These are phyloP conservation scores for Prillingera fragicola DNA, from an alignment of 1,284 basidiomycete species.

Conservation along the genomic window DNA sequence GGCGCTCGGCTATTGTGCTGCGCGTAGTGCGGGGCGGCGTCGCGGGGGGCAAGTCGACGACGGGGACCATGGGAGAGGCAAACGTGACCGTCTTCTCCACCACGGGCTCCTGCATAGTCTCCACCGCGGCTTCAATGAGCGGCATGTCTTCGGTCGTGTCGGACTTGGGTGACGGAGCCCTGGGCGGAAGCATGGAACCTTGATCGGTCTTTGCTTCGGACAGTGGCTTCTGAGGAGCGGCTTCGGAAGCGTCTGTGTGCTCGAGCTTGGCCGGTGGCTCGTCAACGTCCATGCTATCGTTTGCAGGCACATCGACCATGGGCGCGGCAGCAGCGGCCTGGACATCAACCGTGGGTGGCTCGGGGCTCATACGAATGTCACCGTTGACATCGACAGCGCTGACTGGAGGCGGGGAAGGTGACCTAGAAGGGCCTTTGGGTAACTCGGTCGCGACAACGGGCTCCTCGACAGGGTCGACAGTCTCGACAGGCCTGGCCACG, in stretches of 20 bases:
- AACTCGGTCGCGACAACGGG: not conserved
- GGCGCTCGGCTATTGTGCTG: constrained; percentile 35
- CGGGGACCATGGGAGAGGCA: constrained; percentile 5
- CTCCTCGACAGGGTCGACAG: not conserved
- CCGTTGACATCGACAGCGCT: too few relatives aligned
- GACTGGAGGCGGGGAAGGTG: too few relatives aligned
- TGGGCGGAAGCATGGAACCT: not conserved
- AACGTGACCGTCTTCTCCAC: constrained; percentile 16
- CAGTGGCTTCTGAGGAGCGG: too few relatives aligned
- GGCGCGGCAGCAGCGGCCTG: too few relatives aligned
- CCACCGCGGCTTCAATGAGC: not conserved
- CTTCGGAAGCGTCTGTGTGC: too few relatives aligned
- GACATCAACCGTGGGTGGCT: not conserved
- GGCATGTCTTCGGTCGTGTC: not conserved
- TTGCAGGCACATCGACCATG: too few relatives aligned
- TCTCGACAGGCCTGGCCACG: not conserved
- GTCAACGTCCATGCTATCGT: too few relatives aligned
- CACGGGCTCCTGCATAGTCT: not conserved
- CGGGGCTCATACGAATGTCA: too few relatives aligned
- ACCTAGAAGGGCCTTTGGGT: too few relatives aligned
- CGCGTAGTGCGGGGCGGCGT: constrained; percentile 1
- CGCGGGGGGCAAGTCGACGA: not conserved
- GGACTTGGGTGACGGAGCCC: not conserved
- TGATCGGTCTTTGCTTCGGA: too few relatives aligned
- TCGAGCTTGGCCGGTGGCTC: too few relatives aligned